phyloP scores from a whole-genome alignment of 2,329 filamentous ascomycete genomes.

The Biscogniauxia mediterranea region DNA sequence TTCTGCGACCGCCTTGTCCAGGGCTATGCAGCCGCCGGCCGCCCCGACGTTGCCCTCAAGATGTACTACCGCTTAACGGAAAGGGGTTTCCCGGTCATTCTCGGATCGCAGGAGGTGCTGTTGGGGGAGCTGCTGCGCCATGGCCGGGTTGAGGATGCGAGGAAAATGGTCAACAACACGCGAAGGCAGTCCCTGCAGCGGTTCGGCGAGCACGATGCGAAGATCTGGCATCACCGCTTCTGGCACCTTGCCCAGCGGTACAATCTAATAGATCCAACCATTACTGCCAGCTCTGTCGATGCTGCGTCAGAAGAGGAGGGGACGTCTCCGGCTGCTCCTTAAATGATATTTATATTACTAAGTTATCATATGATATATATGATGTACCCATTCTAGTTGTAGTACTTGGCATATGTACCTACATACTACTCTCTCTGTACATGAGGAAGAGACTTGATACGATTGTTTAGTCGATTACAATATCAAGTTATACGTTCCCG shows the following conservation, averaged over 20 bases:
- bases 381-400: too few species aligned
- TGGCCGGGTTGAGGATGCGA: conserved; percentile 20
- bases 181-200: too few species aligned
- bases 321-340: neutral
- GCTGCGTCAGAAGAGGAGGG: conserved; percentile 11
- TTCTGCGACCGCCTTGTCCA: conserved; percentile 49
- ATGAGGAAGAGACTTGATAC: too few species aligned
- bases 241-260: conserved; percentile 21
- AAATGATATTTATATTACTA: too few species aligned
- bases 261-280: conserved; percentile 7
- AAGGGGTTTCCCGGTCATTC: conserved; percentile 40
- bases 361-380: neutral
- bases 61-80: conserved; percentile 47
- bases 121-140: conserved; percentile 31
- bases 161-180: conserved; percentile 22
- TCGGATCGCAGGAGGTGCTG: conserved; percentile 44
- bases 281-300: conserved; percentile 1
- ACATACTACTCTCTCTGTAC: too few species aligned
- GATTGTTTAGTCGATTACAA: too few species aligned
- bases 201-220: conserved; percentile 9
- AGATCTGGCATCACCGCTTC: conserved; percentile 28
- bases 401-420: too few species aligned
- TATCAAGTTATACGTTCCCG: too few species aligned
- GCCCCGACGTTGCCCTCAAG: conserved; percentile 47
- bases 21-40: conserved; percentile 58